phyloP scores from a whole-genome alignment of 2,329 filamentous ascomycete species.

The Colletotrichum eleusines region DNA sequence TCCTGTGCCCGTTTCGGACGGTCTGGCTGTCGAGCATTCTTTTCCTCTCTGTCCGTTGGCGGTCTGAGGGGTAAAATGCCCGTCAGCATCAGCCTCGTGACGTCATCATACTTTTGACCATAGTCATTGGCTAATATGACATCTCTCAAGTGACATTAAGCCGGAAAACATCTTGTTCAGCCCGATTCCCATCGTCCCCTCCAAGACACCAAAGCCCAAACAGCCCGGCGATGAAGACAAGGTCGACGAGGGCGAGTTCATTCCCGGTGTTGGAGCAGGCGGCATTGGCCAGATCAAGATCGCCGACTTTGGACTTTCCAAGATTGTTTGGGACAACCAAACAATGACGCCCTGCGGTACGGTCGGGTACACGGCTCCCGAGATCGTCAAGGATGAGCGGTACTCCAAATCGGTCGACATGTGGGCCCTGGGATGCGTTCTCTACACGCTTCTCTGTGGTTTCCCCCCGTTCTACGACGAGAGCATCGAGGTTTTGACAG shows the following conservation, averaged over 20 bases:
- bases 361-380: conserved; percentile 96
- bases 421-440: conserved; percentile 97
- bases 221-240: conserved; percentile 96
- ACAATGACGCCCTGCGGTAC: conserved; percentile 99
- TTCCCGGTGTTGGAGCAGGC: conserved; percentile 82
- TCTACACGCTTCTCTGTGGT: conserved; percentile 96
- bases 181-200: conserved; percentile 84
- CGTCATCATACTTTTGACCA: conserved; percentile 45
- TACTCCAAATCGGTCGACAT: conserved; percentile 99
- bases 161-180: conserved; percentile 97
- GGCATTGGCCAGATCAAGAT: conserved; percentile 97
- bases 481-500: conserved; percentile 94
- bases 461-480: conserved; percentile 99
- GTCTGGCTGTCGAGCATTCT: not conserved
- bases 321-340: conserved; percentile 97
- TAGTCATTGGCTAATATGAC: conserved; percentile 2
- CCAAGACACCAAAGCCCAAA: conserved; percentile 82
- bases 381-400: conserved; percentile 98
- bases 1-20: not conserved
- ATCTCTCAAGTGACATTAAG: conserved; percentile 86
- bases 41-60: not conserved
- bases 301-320: conserved; percentile 96
- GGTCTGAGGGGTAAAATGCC: not conserved
- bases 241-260: conserved; percentile 94
- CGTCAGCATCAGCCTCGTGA: conserved; percentile 42